These are phyloP conservation scores for Leccinum barrowsii DNA, from an alignment of 768 basidiomycete species.

Conservation along the genomic window DNA sequence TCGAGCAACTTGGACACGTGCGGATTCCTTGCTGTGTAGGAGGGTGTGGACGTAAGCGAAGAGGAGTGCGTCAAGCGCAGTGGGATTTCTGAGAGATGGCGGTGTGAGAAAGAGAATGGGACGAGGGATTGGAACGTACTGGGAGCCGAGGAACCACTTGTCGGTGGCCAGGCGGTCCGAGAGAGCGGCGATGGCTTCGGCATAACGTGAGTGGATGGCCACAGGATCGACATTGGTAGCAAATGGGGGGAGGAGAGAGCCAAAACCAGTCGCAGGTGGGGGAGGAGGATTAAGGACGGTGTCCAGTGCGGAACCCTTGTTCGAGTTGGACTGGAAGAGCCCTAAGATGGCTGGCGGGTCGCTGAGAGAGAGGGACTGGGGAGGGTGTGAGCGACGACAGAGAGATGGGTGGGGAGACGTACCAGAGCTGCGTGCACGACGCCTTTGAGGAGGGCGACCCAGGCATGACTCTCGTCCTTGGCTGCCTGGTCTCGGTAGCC, in stretches of 20 bases:
- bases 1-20: conserved; percentile 64
- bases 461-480: conserved; percentile 74
- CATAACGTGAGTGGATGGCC: conserved; percentile 55
- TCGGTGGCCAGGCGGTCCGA: conserved; percentile 74
- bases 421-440: conserved; percentile 76
- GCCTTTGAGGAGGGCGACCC: conserved; percentile 77
- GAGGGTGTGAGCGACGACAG: conserved; percentile 8
- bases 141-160: conserved; percentile 77
- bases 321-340: conserved; percentile 37
- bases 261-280: conserved; percentile 66
- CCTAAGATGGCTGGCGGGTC: conserved; percentile 39
- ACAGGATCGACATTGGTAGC: conserved; percentile 53
- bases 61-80: conserved; percentile 74
- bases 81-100: conserved; percentile 57
- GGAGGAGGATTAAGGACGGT: conserved; percentile 62
- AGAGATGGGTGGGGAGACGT: conserved; percentile 19
- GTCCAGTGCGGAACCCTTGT: conserved; percentile 36
- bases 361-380: conserved; percentile 50
- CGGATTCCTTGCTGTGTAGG: conserved; percentile 39
- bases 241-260: conserved; percentile 56
- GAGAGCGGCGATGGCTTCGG: conserved; percentile 68
- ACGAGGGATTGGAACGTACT: conserved; percentile 39
- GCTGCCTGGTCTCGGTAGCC: conserved; percentile 61
- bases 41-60: conserved; percentile 80
- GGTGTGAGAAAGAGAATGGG: conserved; percentile 4